Evolutionary conservation across 148 eudicot genomes (phyloP).

Genomic region (Chenopodium formosanum): DNA sequence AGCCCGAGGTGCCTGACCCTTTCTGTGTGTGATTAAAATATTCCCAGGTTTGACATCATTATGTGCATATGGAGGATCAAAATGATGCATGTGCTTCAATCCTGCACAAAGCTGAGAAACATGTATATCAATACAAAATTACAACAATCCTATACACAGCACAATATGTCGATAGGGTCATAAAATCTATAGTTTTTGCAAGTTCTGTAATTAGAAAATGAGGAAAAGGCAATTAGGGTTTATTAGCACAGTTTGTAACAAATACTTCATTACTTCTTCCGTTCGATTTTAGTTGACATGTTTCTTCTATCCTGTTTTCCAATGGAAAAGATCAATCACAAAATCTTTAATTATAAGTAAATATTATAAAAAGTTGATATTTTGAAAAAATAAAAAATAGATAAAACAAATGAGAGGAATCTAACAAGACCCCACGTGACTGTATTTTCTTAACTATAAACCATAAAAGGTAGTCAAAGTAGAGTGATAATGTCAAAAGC

Average conservation of each 20-base stretch:
- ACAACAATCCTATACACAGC: not conserved
- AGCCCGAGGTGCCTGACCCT: constrained; percentile 81
- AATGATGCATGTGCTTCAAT: constrained; percentile 86
- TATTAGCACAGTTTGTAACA: not conserved
- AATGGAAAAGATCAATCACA: no score
- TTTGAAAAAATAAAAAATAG: no score
- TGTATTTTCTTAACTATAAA: no score
- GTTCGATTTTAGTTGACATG: no score
- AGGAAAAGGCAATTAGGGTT: not conserved
- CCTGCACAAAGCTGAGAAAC: constrained; percentile 88
- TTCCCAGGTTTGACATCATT: constrained; percentile 98
- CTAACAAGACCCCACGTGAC: no score
- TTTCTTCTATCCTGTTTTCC: no score
- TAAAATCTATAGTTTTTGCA: not conserved
- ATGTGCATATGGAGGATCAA: constrained; percentile 92
- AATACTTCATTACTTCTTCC: not conserved
- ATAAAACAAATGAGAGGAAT: no score
- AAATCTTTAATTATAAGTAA: no score
- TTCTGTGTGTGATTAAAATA: constrained; percentile 70
- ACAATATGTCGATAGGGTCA: not conserved
- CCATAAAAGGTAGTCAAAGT: no score
- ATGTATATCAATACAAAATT: not conserved
- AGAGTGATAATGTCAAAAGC: no score
- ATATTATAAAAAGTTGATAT: no score
- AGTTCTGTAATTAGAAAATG: not conserved